Conservation (phyloP, 495 filamentous ascomycete genomes). For the Neurospora sp. region DNA sequence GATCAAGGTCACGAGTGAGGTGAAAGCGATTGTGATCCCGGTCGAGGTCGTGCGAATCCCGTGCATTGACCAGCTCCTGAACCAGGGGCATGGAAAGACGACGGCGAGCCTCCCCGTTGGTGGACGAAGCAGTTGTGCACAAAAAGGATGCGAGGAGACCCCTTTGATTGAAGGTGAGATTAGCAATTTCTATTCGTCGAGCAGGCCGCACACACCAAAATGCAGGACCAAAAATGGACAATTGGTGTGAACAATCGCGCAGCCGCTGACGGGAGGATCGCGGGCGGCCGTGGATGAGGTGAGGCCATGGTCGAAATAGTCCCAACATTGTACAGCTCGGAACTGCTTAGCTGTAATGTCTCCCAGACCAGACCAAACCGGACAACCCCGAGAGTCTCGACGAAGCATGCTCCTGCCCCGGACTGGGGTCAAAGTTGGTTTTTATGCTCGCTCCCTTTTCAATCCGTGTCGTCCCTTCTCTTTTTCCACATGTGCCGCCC, state of each 20-base stretch:
- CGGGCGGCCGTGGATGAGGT: background rate
- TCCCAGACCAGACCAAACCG: background rate
- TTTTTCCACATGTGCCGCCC: background rate
- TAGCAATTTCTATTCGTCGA: constrained; percentile 27
- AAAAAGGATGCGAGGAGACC: background rate
- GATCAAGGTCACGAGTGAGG: background rate
- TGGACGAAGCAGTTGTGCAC: background rate
- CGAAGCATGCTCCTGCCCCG: background rate
- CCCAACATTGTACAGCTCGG: too few relatives aligned
- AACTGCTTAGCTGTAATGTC: background rate
- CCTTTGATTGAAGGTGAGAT: constrained; percentile 26
- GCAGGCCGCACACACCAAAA: constrained; percentile 3
- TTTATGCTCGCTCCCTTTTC: background rate
- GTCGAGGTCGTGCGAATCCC: background rate
- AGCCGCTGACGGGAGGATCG: background rate
- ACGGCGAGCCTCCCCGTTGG: background rate
- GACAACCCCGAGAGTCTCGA: background rate
- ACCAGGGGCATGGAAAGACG: background rate
- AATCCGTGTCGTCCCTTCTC: background rate
- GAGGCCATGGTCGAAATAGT: background rate
- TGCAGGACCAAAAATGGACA: constrained; percentile 1
- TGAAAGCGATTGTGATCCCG: background rate
- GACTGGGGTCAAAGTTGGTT: background rate
- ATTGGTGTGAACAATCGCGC: background rate
- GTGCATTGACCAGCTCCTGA: background rate